A percentile compares a stretch with the other conserved stretches of the same genome.
phyloP scores from a whole-genome alignment of 352 stramenopile species.

The Globisporangium abappressorium region DNA sequence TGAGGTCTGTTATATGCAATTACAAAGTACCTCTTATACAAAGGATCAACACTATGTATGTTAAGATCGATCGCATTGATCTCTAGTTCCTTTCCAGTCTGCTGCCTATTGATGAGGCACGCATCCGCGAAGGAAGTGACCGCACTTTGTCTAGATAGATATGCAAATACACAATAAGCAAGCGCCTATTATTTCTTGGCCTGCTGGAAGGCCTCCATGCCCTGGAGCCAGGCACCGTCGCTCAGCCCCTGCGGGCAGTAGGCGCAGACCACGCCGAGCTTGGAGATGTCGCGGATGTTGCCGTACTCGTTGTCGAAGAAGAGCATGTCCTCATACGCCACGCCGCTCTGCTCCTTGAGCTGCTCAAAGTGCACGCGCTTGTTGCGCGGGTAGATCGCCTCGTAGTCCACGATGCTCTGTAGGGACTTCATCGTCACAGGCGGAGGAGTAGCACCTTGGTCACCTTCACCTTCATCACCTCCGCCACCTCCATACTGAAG shows the following conservation, averaged over 20 bases:
- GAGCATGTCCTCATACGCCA: conserved; percentile 94
- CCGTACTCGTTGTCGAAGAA: conserved; percentile 95
- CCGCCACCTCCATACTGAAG: conserved; percentile 12
- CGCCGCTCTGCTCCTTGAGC: conserved; percentile 84
- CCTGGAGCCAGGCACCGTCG: conserved; percentile 57
- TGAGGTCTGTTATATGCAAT: not conserved
- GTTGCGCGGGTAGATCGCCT: conserved; percentile 83
- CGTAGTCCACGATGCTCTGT: conserved; percentile 64
- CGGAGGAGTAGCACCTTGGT: not conserved
- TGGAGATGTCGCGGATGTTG: conserved; percentile 71
- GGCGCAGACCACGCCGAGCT: conserved; percentile 68
- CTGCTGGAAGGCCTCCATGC: conserved; percentile 67
- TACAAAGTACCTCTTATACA: not conserved
- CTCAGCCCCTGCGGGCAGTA: conserved; percentile 81
- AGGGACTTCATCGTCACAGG: conserved; percentile 33
- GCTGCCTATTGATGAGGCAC: not conserved
- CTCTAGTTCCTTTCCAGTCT: not conserved
- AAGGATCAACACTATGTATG: no score
- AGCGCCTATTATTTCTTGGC: conserved; percentile 25
- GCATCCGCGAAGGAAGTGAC: not conserved
- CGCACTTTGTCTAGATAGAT: not conserved
- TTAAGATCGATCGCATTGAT: not conserved
- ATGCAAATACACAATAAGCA: not conserved
- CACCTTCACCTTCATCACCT: not conserved
- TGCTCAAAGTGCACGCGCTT: conserved; percentile 92